Evolutionary conservation across 1,139 yeast genomes (phyloP).

Genomic region (Taphrina communis): DNA sequence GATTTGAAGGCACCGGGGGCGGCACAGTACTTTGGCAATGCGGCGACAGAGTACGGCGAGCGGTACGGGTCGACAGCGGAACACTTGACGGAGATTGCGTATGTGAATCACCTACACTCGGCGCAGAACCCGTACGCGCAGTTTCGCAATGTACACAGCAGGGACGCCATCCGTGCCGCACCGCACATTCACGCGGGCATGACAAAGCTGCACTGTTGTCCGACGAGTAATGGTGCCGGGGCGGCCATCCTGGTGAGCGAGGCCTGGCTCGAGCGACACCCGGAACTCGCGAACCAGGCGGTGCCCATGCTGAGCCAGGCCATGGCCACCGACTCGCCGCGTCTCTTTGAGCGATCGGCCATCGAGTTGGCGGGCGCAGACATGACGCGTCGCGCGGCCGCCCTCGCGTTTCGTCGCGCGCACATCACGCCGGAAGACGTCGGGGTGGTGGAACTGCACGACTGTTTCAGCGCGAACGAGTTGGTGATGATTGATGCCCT

Average conservation of each 20-base stretch:
- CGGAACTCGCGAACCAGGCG: slow-evolving; percentile 48
- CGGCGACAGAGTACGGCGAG: slow-evolving; percentile 49
- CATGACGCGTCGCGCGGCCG: slow-evolving; percentile 49
- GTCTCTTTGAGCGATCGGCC: slow-evolving; percentile 47
- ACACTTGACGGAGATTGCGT: slow-evolving; percentile 49
- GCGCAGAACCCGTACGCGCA: slow-evolving; percentile 51
- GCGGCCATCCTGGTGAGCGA: slow-evolving; percentile 79
- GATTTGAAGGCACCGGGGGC: slow-evolving; percentile 47
- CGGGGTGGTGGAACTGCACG: slow-evolving; percentile 51
- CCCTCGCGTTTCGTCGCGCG: slow-evolving; percentile 46
- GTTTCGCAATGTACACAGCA: slow-evolving; percentile 48
- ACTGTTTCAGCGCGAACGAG: slow-evolving; percentile 51
- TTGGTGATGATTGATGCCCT: slow-evolving; percentile 49
- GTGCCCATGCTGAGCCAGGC: slow-evolving; percentile 50
- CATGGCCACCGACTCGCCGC: slow-evolving; percentile 48
- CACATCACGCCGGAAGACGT: slow-evolving; percentile 48
- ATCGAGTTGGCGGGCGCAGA: slow-evolving; percentile 49
- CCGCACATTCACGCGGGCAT: slow-evolving; percentile 48
- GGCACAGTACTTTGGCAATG: slow-evolving; percentile 51
- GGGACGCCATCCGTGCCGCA: slow-evolving; percentile 49
- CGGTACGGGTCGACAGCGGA: slow-evolving; percentile 47
- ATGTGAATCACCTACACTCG: slow-evolving; percentile 49
- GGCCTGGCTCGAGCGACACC: slow-evolving; percentile 63
- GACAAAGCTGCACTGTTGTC: slow-evolving; percentile 50
- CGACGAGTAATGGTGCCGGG: slow-evolving; percentile 75